phyloP scores from a whole-genome alignment of 1,284 basidiomycete species.

The Cerioporus squamosus region DNA sequence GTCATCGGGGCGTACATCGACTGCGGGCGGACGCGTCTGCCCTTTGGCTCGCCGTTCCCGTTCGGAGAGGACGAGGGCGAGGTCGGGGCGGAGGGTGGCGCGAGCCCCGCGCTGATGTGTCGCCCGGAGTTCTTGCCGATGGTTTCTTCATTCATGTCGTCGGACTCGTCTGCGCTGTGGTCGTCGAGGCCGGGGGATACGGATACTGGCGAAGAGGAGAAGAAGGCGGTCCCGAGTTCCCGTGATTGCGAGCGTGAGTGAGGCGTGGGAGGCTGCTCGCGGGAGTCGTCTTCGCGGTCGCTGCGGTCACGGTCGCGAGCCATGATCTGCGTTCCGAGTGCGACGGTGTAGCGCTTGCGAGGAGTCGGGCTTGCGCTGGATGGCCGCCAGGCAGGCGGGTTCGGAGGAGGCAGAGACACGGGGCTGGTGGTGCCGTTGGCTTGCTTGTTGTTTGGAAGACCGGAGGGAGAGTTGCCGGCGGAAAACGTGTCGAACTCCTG shows the following conservation, averaged over 20 bases:
- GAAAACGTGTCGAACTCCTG: slow-evolving; percentile 24
- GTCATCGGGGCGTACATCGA: slow-evolving; percentile 33
- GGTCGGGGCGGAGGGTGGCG: slow-evolving; percentile 28
- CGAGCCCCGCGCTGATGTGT: slow-evolving; percentile 21
- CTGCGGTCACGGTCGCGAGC: slow-evolving; percentile 40
- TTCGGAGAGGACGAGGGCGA: slow-evolving; percentile 24
- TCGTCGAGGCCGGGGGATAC: slow-evolving; percentile 37
- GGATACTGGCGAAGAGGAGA: slow-evolving; percentile 44
- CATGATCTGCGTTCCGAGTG: slow-evolving; percentile 71
- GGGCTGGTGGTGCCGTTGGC: slow-evolving; percentile 29
- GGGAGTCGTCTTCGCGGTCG: slow-evolving; percentile 35
- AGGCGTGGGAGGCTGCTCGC: slow-evolving; percentile 25
- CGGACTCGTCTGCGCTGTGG: slow-evolving; percentile 37
- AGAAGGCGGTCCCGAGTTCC: slow-evolving; percentile 45
- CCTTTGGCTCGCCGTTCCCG: slow-evolving; percentile 4
- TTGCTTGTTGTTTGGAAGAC: slow-evolving; percentile 30
- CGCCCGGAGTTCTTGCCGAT: slow-evolving; percentile 59
- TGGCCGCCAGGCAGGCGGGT: slow-evolving; percentile 37
- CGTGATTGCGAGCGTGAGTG: slow-evolving; percentile 28
- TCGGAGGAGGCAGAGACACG: slow-evolving; percentile 38
- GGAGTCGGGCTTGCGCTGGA: slow-evolving; percentile 73
- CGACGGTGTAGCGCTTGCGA: slow-evolving; percentile 81
- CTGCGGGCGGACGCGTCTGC: slow-evolving; percentile 31
- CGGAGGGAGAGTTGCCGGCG: slow-evolving; percentile 25
- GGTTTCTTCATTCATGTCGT: slow-evolving; percentile 56